Evolutionary conservation across 768 basidiomycete species (phyloP), one percentile per base, ranked within the genome.

Genomic region (Boletus rubropictus): DNA sequence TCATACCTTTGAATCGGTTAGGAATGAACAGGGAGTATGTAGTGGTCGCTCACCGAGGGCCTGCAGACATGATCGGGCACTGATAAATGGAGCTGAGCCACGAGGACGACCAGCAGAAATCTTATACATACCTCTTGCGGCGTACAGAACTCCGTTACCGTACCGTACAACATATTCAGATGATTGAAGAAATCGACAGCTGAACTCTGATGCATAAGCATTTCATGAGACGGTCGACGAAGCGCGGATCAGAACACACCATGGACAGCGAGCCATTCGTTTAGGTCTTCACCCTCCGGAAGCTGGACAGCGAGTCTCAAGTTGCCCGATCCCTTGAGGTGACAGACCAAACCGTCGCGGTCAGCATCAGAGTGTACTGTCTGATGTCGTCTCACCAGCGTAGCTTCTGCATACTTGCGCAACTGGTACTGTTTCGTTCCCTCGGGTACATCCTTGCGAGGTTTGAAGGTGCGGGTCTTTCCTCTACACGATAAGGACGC

Each of bases 161-260:
- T 96, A 10, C 95, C 96, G 60, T 98, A 99, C 17, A 99, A 73
- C 96, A 99, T 99, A 66, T 99, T 99, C 54, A 99, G 70, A 63
- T 99, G 96, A 63, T 98, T 99, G 77, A 98, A 99, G 72, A 99
- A 99, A 67, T 99, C 96, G 50, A 98, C 95, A 25, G 92, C 96
- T 99, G 57, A 15, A 40, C 38, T n/a, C 42, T 12, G 32, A 40
- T 6, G 37, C 32, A 47, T 56, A 49, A 46, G 20, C 31, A 1
- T 22, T 24, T 4, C 20, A 20, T 21, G 33, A n/a, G 31, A 36
- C 36, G 17, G 43, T 18, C 36, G 15, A 14, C 2, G 41, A 25
- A 20, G 43, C 7, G 14, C 24, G 9, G 41, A 43, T 32, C 7
- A 18, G 37, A 3, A 66, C 81, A 48, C 54, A 96, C 96, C 90